These are phyloP conservation scores for Torrubiellomyces zombiae DNA, from an alignment of 2,329 filamentous ascomycete genomes.

Conservation along the genomic window DNA sequence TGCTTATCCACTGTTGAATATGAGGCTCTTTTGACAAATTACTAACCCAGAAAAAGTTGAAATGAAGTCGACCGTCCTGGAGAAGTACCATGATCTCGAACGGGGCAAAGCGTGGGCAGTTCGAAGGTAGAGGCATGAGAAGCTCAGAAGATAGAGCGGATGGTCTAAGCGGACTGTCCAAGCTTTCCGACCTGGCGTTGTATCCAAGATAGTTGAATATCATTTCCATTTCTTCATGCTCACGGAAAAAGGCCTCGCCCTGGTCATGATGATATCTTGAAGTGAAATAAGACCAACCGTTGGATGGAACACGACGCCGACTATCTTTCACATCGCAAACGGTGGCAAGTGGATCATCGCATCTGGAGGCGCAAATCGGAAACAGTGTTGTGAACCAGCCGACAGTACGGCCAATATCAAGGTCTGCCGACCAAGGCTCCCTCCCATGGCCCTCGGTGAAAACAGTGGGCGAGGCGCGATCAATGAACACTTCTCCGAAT, in stretches of 20 bases:
- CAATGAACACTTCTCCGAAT: not conserved
- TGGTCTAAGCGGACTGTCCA: no score
- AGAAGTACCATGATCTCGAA: no score
- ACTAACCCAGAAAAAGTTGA: no score
- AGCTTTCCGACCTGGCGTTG: no score
- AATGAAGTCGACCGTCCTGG: no score
- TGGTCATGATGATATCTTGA: conserved; percentile 1
- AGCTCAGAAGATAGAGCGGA: no score
- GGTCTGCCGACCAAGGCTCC: not conserved
- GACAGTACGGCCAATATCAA: conserved; percentile 1
- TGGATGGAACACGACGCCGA: conserved; percentile 1
- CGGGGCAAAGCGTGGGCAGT: no score
- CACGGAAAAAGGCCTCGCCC: conserved; percentile 1
- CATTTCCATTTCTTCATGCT: conserved; percentile 3
- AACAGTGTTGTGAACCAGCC: conserved; percentile 2
- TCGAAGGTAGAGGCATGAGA: no score
- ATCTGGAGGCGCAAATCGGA: no score
- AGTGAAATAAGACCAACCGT: conserved; percentile 3
- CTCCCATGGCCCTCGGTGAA: conserved; percentile 1
- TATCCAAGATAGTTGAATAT: conserved; percentile 4
- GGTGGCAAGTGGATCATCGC: no score
- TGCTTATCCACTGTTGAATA: no score
- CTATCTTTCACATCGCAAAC: conserved; percentile 3
- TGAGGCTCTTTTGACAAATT: no score
- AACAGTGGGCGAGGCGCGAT: not conserved